These are phyloP conservation scores for Colletotrichum higginsianum DNA, from an alignment of 2,329 filamentous ascomycete genomes.

Conservation along the genomic window DNA sequence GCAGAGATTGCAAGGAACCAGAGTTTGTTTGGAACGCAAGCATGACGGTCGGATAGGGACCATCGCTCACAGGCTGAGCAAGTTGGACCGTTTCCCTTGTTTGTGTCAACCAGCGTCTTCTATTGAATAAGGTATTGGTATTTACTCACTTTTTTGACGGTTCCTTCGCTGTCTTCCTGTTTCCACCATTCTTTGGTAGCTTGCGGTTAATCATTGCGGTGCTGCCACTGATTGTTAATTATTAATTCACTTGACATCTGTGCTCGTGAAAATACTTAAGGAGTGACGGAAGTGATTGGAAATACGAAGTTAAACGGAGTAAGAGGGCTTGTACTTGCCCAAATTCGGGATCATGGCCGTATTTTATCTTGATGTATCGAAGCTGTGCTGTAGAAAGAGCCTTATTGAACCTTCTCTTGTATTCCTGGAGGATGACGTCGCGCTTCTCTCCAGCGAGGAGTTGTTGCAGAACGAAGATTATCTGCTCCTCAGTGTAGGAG, in stretches of 20 bases:
- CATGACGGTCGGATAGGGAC: too few relatives aligned
- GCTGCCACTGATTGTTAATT: conserved; percentile 6
- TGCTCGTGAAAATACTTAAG: not conserved
- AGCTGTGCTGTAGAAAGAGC: conserved; percentile 51
- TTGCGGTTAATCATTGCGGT: conserved; percentile 40
- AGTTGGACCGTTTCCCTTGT: not conserved
- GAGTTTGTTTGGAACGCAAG: not conserved
- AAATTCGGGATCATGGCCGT: conserved; percentile 56
- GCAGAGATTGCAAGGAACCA: not conserved
- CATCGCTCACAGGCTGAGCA: not conserved
- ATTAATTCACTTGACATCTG: not conserved
- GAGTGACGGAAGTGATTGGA: not conserved
- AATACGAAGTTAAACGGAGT: not conserved
- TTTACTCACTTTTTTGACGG: not conserved
- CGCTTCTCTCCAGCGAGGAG: conserved; percentile 48
- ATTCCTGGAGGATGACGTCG: conserved; percentile 48
- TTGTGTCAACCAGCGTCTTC: not conserved
- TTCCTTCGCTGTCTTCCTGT: conserved; percentile 1
- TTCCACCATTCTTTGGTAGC: conserved; percentile 9
- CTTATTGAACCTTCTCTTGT: conserved; percentile 49
- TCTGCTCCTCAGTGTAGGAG: conserved; percentile 53
- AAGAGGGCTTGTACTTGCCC: conserved; percentile 48
- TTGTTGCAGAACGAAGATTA: conserved; percentile 52
- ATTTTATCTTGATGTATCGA: conserved; percentile 58
- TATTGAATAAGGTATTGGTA: too few relatives aligned